Conservation (phyloP, 768 basidiomycete species). For the Lyophyllum decastes region DNA sequence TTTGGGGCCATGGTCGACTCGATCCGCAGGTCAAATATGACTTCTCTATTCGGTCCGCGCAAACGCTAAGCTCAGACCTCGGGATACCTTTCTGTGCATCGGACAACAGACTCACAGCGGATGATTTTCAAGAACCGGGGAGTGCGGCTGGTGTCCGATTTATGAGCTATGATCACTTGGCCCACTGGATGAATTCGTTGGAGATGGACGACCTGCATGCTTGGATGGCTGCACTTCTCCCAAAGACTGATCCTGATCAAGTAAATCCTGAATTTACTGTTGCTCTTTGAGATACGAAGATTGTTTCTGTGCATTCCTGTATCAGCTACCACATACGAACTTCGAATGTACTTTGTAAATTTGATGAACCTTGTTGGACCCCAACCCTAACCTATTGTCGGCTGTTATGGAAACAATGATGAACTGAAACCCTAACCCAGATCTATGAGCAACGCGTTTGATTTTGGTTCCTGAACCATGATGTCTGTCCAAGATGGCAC, state of each 20-base stretch:
- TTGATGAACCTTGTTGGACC: too few relatives aligned
- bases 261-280: not conserved
- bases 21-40: conserved; percentile 60
- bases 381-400: not conserved
- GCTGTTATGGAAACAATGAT: not conserved
- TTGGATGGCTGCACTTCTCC: conserved; percentile 20
- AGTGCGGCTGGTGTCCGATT: conserved; percentile 25
- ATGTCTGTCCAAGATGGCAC: not conserved
- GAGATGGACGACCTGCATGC: conserved; percentile 27
- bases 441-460: conserved; percentile 2
- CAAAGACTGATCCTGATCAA: not conserved
- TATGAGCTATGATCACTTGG: conserved; percentile 25
- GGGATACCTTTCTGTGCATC: conserved; percentile 35
- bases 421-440: conserved; percentile 14
- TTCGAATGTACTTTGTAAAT: too few relatives aligned
- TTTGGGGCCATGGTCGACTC: conserved; percentile 72
- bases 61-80: conserved; percentile 48
- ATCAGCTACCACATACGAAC: too few relatives aligned
- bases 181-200: conserved; percentile 26
- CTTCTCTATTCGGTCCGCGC: conserved; percentile 47
- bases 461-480: not conserved
- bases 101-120: conserved; percentile 13
- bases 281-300: not conserved
- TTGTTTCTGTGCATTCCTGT: not conserved
- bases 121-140: conserved; percentile 7